Evolutionary conservation across 2,329 filamentous ascomycete genomes (phyloP), one percentile per base, ranked within the genome.

Genomic region (Colletotrichum sojae): DNA sequence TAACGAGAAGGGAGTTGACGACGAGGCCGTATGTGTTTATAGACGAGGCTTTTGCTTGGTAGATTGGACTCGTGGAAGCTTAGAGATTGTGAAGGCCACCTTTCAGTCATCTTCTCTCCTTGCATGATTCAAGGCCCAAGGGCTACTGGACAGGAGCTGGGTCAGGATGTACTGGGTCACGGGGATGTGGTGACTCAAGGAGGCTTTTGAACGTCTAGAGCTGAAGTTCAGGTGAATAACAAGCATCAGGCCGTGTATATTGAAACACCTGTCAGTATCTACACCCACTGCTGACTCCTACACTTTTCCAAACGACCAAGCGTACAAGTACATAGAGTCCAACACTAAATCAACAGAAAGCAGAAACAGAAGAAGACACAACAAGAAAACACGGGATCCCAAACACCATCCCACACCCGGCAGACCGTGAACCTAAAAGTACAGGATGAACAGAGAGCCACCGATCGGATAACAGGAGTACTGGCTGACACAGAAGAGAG

Each of bases 1-100:
- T 69, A 20, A 39, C 55, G 25, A 18, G 64, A 20, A 46, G 31
- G 2, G 46, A 46, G 22, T 10, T 25, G 6, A 52, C 15, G 22
- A 67, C 51, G 15, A 63, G 64, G 36, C 52, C 64, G 2, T 63
- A 67, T 2, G 64, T 67, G 16, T 53, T 74, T 39, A 63, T 73
- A 3, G 73, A 73, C n/a, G 71, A 73, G 20, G 73, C 69, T 1
- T 74, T 74, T 52, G 52, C 57, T 3, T 73, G 72, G 72, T 73
- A 68, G 43, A 16, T 18, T 3, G 16, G 16, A 43, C 40, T 13
- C 16, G n/a, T n/a, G 31, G 8, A 2, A 10, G 31, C 2, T 36
- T 10, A 10, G 31, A 6, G 31, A 6, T 8, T 36, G 10, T 12
- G 31, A 10, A 36, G 8, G 9, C 10, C 31, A 6, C 2, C 31